These are phyloP conservation scores for Termitomyces sp. DNA, from an alignment of 768 basidiomycete species.

Conservation along the genomic window DNA sequence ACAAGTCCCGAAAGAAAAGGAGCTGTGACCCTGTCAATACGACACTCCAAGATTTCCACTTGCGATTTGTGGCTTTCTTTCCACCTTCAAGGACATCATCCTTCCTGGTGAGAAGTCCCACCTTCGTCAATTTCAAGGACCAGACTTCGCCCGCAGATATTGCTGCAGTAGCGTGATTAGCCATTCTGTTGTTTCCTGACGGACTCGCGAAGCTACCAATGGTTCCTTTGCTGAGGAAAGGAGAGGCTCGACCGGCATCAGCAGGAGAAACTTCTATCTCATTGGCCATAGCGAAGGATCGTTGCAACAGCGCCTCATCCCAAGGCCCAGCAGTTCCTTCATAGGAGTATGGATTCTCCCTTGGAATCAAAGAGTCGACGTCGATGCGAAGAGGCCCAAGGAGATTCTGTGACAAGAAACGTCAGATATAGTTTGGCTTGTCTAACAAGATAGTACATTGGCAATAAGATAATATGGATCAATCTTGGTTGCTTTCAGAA, in stretches of 20 bases:
- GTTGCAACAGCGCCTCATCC: conserved; percentile 62
- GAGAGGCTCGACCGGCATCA: conserved; percentile 30
- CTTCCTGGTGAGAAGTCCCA: conserved; percentile 78
- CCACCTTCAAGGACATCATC: conserved; percentile 75
- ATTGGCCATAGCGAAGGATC: conserved; percentile 56
- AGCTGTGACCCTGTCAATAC: conserved; percentile 88
- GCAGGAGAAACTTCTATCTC: conserved; percentile 48
- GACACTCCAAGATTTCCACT: conserved; percentile 86
- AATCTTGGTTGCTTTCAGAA: conserved; percentile 58
- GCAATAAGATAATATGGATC: conserved; percentile 92
- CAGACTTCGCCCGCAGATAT: conserved; percentile 27
- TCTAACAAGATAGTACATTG: conserved; percentile 38
- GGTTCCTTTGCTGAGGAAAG: conserved; percentile 33
- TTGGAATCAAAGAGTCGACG: conserved; percentile 52
- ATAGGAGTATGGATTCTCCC: conserved; percentile 61
- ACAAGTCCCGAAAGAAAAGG: conserved; percentile 77
- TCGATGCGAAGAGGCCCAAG: conserved; percentile 67
- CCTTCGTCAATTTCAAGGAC: conserved; percentile 70
- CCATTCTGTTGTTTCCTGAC: conserved; percentile 18
- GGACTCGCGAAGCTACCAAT: conserved; percentile 24
- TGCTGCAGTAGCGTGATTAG: conserved; percentile 14
- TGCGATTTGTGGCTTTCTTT: conserved; percentile 68
- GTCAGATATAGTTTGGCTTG: neutral
- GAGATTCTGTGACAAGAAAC: conserved; percentile 34
- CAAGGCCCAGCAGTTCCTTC: conserved; percentile 62